A percentile compares a stretch with the other conserved stretches of the same genome.
These are phyloP conservation scores for Backusella mclennaniae DNA, from an alignment of 192 early-diverging fungal genomes.

Conservation along the genomic window DNA sequence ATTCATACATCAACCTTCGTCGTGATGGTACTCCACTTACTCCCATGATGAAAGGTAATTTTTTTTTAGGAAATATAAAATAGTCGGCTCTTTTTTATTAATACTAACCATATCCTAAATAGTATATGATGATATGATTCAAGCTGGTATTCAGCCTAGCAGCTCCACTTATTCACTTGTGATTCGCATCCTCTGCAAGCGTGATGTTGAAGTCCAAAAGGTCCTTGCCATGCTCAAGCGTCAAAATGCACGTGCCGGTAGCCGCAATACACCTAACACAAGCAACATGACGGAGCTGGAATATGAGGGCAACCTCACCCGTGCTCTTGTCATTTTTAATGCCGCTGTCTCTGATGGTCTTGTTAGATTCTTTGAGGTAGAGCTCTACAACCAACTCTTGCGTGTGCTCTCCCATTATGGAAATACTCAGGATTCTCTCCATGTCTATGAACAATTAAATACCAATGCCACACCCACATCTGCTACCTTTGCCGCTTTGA, in stretches of 20 bases:
- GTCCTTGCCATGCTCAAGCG: constrained; percentile 32
- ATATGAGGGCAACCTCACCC: constrained; percentile 26
- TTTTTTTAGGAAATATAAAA: background rate
- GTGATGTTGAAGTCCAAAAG: constrained; percentile 42
- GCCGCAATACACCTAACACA: background rate
- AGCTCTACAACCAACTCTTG: constrained; percentile 36
- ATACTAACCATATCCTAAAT: background rate
- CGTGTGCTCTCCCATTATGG: constrained; percentile 38
- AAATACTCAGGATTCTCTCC: constrained; percentile 22
- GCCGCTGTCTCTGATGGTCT: constrained; percentile 14
- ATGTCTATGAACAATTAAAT: constrained; percentile 32
- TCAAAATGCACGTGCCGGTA: constrained; percentile 26
- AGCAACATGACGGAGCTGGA: constrained; percentile 25
- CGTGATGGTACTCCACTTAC: constrained; percentile 33
- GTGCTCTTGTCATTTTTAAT: constrained; percentile 29
- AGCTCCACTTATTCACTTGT: constrained; percentile 28
- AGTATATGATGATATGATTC: constrained; percentile 40
- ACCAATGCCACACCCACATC: constrained; percentile 34
- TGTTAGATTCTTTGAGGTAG: constrained; percentile 29
- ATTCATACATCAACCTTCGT: constrained; percentile 30
- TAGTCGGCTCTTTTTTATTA: background rate
- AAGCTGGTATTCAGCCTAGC: constrained; percentile 11
- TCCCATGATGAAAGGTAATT: constrained; percentile 26
- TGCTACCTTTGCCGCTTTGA: constrained; percentile 55
- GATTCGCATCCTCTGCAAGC: constrained; percentile 31